Conservation (phyloP, 768 basidiomycete species). For the Leccinum aurantiacum region DNA sequence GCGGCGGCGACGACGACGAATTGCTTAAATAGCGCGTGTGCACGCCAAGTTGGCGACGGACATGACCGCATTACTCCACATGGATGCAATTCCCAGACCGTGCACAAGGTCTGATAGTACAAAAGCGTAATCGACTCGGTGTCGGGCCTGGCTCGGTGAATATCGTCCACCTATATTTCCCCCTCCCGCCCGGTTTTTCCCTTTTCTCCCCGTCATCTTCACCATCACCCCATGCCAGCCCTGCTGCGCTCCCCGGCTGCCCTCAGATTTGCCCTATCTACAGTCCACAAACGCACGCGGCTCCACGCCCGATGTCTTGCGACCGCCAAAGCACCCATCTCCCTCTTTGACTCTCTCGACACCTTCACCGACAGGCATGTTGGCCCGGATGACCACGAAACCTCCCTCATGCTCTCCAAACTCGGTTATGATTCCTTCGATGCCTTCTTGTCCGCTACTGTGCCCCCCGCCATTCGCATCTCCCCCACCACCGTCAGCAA, state of each 20-base stretch:
- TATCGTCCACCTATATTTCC: constrained; percentile 27
- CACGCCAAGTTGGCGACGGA: background rate
- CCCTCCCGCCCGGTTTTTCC: constrained; percentile 15
- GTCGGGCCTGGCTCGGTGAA: constrained; percentile 42
- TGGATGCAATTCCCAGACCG: constrained; percentile 12
- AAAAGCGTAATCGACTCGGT: constrained; percentile 39
- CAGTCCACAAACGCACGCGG: constrained; percentile 19
- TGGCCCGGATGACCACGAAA: constrained; percentile 85
- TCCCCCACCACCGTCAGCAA: constrained; percentile 59
- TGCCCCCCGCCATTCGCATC: constrained; percentile 81
- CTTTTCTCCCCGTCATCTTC: constrained; percentile 18
- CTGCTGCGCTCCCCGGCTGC: constrained; percentile 30
- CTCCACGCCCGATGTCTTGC: constrained; percentile 47
- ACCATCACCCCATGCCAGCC: constrained; percentile 28
- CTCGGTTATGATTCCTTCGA: constrained; percentile 89
- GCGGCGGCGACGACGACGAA: constrained; percentile 5
- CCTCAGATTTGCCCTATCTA: constrained; percentile 21
- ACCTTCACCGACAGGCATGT: constrained; percentile 90
- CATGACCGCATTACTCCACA: constrained; percentile 7
- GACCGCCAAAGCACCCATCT: constrained; percentile 56
- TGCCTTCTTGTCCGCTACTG: constrained; percentile 77
- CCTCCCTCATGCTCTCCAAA: constrained; percentile 74
- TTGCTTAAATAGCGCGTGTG: background rate
- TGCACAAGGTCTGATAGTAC: constrained; percentile 12
- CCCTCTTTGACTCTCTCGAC: constrained; percentile 84